These are phyloP conservation scores for Globisporangium cederbergense DNA, from an alignment of 352 stramenopile genomes.

Conservation along the genomic window DNA sequence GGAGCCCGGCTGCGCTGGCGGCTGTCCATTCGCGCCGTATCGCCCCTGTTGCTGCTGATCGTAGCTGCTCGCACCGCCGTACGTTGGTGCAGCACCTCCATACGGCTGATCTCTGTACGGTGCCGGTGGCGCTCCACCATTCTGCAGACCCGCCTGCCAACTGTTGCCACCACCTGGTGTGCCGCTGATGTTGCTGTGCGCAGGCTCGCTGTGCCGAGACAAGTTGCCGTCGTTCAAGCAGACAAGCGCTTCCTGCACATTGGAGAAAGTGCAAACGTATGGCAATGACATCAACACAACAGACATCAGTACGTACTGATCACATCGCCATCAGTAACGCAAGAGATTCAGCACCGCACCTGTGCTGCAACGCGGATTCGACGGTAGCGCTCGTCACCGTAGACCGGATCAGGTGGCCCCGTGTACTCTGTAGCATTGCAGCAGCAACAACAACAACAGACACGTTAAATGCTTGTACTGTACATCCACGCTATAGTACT, in stretches of 20 bases:
- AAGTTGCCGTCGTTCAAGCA: conserved; percentile 72
- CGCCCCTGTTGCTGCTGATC: conserved; percentile 17
- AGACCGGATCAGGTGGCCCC: conserved; percentile 68
- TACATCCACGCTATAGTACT: not conserved
- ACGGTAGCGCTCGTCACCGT: conserved; percentile 80
- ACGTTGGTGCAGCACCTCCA: conserved; percentile 5
- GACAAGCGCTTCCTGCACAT: conserved; percentile 60
- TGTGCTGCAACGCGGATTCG: conserved; percentile 79
- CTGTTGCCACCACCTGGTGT: conserved; percentile 19
- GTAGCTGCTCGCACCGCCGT: conserved; percentile 15
- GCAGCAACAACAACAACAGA: conserved; percentile 2
- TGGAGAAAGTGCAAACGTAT: not conserved
- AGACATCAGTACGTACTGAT: not conserved
- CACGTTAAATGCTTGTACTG: not conserved
- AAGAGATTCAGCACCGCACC: conserved; percentile 21
- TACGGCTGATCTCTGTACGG: conserved; percentile 19
- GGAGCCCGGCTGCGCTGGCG: conserved; percentile 5
- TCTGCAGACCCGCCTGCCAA: conserved; percentile 21
- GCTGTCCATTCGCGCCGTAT: conserved; percentile 10
- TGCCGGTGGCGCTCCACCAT: not conserved
- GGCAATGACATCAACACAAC: not conserved
- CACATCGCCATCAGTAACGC: no score
- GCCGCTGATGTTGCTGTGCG: conserved; percentile 20
- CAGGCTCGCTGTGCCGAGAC: conserved; percentile 38
- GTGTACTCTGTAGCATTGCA: conserved; percentile 52